A percentile compares a stretch with the other conserved stretches of the same genome.
phyloP scores from a whole-genome alignment of 495 filamentous ascomycete species.

The Pyrenula aspistea region DNA sequence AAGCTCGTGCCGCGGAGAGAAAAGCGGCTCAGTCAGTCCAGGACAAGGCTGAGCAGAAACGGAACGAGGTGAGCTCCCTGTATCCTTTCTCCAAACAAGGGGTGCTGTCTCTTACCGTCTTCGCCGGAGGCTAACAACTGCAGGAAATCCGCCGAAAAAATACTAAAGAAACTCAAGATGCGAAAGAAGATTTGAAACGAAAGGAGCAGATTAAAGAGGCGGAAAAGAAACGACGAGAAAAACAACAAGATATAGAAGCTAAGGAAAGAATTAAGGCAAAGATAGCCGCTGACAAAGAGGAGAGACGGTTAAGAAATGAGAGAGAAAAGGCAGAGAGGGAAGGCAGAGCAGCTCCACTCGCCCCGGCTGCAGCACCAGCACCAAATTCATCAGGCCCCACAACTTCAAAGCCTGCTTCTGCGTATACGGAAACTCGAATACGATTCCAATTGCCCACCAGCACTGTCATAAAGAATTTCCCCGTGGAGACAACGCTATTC shows the following conservation, averaged over 20 bases:
- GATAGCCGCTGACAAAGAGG: slow-evolving; percentile 84
- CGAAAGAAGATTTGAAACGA: slow-evolving; percentile 71
- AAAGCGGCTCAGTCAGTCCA: slow-evolving; percentile 51
- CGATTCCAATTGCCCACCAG: slow-evolving; percentile 65
- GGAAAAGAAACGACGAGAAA: slow-evolving; percentile 71
- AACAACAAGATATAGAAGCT: slow-evolving; percentile 73
- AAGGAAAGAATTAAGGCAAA: slow-evolving; percentile 80
- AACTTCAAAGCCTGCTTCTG: slow-evolving; percentile 43
- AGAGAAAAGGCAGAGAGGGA: slow-evolving; percentile 72
- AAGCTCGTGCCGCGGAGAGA: slow-evolving; percentile 62
- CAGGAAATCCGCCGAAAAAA: slow-evolving; percentile 81
- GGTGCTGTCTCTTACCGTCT: background rate
- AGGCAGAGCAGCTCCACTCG: slow-evolving; percentile 45
- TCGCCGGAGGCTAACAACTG: background rate
- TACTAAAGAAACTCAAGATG: slow-evolving; percentile 63
- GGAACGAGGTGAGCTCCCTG: too few species aligned
- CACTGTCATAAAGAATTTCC: slow-evolving; percentile 69
- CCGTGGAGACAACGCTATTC: slow-evolving; percentile 80
- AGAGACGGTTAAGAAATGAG: slow-evolving; percentile 70
- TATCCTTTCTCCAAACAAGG: slow-evolving; percentile 16
- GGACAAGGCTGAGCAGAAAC: slow-evolving; percentile 76
- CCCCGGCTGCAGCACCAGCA: slow-evolving; percentile 23
- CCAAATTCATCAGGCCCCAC: slow-evolving; percentile 26
- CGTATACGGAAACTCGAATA: slow-evolving; percentile 70
- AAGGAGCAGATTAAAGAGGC: slow-evolving; percentile 89